These are phyloP conservation scores for Lentinus brumalis DNA, from an alignment of 768 basidiomycete genomes.

Conservation along the genomic window DNA sequence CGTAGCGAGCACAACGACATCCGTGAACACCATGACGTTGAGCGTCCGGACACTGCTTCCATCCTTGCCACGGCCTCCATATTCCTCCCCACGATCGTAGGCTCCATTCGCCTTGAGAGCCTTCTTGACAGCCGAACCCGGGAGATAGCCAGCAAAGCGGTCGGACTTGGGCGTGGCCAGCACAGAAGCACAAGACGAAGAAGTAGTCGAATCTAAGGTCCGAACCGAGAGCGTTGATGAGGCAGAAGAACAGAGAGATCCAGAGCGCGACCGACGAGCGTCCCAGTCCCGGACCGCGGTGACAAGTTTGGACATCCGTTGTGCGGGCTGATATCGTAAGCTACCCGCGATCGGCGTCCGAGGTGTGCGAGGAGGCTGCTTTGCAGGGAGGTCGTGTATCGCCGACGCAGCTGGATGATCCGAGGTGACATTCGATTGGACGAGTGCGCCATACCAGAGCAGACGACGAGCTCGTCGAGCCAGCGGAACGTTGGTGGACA, in stretches of 20 bases:
- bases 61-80: not conserved
- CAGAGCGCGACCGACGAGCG: constrained; percentile 42
- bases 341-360: too few relatives aligned
- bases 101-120: not conserved
- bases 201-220: constrained; percentile 10
- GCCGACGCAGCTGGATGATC: not conserved
- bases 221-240: constrained; percentile 16
- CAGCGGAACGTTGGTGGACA: constrained; percentile 54
- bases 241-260: constrained; percentile 14
- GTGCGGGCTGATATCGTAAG: not conserved
- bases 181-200: constrained; percentile 9
- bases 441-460: constrained; percentile 48
- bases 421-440: not conserved
- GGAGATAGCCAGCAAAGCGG: constrained; percentile 1
- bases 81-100: constrained; percentile 4
- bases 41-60: constrained; percentile 15
- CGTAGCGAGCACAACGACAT: constrained; percentile 63
- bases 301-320: constrained; percentile 9
- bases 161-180: constrained; percentile 14
- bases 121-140: not conserved
- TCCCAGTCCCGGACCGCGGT: constrained; percentile 48
- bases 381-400: not conserved
- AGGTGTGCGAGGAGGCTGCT: not conserved
- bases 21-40: constrained; percentile 62
- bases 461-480: constrained; percentile 76